Evolutionary conservation across 768 basidiomycete species (phyloP), one percentile per base, ranked within the genome.

Genomic region (Leccinum disarticulatum): DNA sequence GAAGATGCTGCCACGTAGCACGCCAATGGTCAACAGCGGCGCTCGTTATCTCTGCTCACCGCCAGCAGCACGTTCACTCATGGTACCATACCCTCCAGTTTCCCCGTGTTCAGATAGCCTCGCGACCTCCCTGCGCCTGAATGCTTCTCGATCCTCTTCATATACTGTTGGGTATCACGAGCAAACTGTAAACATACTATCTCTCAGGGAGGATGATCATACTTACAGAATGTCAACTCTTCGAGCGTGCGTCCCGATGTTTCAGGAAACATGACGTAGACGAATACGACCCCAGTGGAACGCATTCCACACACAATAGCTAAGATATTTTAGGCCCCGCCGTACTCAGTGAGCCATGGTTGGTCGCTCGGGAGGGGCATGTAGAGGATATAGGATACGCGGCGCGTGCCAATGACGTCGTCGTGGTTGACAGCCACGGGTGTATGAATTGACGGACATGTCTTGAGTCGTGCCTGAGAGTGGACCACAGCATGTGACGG

Each of bases 321-420:
- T 67, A 19, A 46, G 4, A 31, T n/a, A n/a, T n/a, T n/a, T n/a
- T n/a, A n/a, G 3, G 95, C 90, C 28, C 96, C 96, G 35, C 96
- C 96, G 87, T 90, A 97, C 61, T 90, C 87, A 48, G 85, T 82
- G 69, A 89, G 83, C 96, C 96, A 98, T 50, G 84, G 79, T 60
- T 85, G 79, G 67, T 82, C 82, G 71, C 80, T 75, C 28, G 89
- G 87, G 63, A 88, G 81, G 19, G 95, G 95, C 82, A 98, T 90
- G 77, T 98, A 98, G 52, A 98, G 87, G 76, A 98, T 96, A 78
- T 96, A 98, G 1, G 93, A 95, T 55, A 98, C 90, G 46, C 93
- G 85, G 27, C 96, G 88, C 8, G 93, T 85, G 61, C 94, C 94
- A 70, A 98, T 98, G 27, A 96, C 95, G 73, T 98, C 96, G 86